phyloP scores from a whole-genome alignment of 2,329 filamentous ascomycete genomes.

The Fusarium acutatum region DNA sequence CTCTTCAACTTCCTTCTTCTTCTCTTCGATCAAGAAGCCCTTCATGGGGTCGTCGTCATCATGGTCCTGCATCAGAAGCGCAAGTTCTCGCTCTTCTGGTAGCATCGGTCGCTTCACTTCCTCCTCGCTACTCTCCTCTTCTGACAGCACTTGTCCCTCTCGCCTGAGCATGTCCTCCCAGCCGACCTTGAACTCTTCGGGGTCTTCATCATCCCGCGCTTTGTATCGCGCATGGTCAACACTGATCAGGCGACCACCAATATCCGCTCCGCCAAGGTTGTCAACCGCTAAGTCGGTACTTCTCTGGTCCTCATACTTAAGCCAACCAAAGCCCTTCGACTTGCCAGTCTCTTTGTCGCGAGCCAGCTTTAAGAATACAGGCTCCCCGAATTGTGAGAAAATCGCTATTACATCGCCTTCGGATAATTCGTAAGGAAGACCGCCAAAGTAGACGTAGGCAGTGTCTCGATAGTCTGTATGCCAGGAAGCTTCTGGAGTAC shows the following conservation, averaged over 20 bases:
- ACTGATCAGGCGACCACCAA: conserved; percentile 80
- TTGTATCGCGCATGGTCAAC: conserved; percentile 97
- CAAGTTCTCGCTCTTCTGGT: conserved; percentile 83
- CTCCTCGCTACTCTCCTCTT: conserved; percentile 58
- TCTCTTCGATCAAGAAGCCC: conserved; percentile 85
- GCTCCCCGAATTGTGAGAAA: conserved; percentile 96
- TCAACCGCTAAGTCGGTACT: conserved; percentile 96
- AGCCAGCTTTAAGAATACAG: conserved; percentile 88
- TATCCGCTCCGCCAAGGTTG: conserved; percentile 87
- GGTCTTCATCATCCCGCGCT: conserved; percentile 79
- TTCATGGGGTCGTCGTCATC: conserved; percentile 99
- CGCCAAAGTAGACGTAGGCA: conserved; percentile 95
- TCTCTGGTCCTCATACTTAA: conserved; percentile 98
- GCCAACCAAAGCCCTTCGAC: conserved; percentile 91
- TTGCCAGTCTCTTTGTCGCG: conserved; percentile 97
- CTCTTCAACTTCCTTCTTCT: conserved; percentile 84
- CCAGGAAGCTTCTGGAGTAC: conserved; percentile 89
- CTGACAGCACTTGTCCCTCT: conserved; percentile 55
- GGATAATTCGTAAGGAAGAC: conserved; percentile 88
- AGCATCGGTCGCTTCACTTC: conserved; percentile 69
- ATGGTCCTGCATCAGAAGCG: conserved; percentile 77
- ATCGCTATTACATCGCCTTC: conserved; percentile 97
- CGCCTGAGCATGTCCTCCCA: conserved; percentile 67
- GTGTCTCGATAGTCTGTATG: conserved; percentile 98
- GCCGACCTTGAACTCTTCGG: conserved; percentile 65